A percentile compares a stretch with the other conserved stretches of the same genome.
These are phyloP conservation scores for Schizochytrium sp. DNA, from an alignment of 108 stramenopile species.

Conservation along the genomic window DNA sequence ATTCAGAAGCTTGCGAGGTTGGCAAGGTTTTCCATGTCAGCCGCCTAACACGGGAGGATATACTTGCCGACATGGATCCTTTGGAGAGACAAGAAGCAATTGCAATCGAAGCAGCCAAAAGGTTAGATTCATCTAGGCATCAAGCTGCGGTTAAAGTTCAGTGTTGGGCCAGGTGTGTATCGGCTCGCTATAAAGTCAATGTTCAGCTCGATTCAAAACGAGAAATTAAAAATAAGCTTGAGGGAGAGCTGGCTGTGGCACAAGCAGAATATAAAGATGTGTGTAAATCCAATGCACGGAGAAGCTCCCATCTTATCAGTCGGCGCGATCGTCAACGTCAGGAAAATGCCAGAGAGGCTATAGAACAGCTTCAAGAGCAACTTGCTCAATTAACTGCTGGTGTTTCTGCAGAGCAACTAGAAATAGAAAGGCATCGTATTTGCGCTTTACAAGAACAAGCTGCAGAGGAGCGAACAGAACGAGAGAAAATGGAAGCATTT, in stretches of 20 bases:
- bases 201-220: background rate
- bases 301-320: background rate
- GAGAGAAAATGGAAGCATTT: background rate
- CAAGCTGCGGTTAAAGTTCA: background rate
- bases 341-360: background rate
- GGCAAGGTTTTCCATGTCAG: background rate
- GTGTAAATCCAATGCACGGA: background rate
- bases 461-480: background rate
- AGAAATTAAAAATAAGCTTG: background rate
- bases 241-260: conserved; percentile 15
- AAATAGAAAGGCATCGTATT: background rate
- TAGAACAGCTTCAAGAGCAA: background rate
- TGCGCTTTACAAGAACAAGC: background rate
- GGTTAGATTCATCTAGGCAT: background rate
- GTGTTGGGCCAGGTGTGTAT: background rate
- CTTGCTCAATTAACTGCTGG: conserved; percentile 15
- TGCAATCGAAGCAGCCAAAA: background rate
- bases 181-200: background rate
- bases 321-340: background rate
- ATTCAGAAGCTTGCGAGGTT: background rate
- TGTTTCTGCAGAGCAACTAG: conserved; percentile 22
- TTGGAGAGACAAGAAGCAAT: background rate
- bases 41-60: background rate
- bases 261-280: background rate
- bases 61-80: background rate